phyloP scores from a whole-genome alignment of 768 basidiomycete genomes.

The Kondoa subrosea region DNA sequence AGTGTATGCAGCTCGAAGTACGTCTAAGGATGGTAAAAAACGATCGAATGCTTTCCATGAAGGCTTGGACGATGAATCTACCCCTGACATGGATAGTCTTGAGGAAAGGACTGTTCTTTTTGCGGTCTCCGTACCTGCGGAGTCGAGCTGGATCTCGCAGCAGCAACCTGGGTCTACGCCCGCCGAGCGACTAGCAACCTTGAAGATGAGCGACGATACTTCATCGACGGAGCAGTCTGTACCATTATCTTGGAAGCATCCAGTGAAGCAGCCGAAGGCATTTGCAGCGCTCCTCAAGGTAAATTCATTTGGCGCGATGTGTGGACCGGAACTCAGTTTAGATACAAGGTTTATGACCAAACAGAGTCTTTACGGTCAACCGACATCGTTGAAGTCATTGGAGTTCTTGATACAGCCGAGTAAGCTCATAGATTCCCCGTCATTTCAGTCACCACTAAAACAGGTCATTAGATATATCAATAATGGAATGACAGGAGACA shows the following conservation, averaged over 20 bases:
- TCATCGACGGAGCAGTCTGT: slow-evolving; percentile 14
- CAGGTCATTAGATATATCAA: slow-evolving; percentile 11
- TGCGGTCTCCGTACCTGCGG: slow-evolving; percentile 11
- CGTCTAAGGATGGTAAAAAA: slow-evolving; percentile 2
- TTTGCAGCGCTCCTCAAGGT: slow-evolving; percentile 24
- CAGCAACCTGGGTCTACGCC: not conserved
- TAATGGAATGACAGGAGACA: not conserved
- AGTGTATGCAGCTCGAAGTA: slow-evolving; percentile 20
- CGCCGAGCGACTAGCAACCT: not conserved
- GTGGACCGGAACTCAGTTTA: not conserved
- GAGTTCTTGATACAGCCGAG: slow-evolving; percentile 24
- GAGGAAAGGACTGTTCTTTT: slow-evolving; percentile 12
- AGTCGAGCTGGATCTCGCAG: not conserved
- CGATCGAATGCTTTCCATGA: not conserved
- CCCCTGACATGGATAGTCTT: slow-evolving; percentile 13
- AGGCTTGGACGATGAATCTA: not conserved
- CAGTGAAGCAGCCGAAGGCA: too few relatives aligned
- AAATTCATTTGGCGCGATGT: not conserved
- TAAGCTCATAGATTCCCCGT: not conserved
- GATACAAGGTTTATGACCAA: slow-evolving; percentile 24
- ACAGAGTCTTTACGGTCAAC: slow-evolving; percentile 20
- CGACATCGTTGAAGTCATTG: slow-evolving; percentile 25
- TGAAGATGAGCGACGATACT: not conserved
- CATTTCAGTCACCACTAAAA: slow-evolving; percentile 2
- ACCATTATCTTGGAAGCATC: slow-evolving; percentile 19